A percentile compares a stretch with the other conserved stretches of the same genome.
phyloP scores from a whole-genome alignment of 1,284 basidiomycete genomes.

The Cryptococcus jaspeensis region DNA sequence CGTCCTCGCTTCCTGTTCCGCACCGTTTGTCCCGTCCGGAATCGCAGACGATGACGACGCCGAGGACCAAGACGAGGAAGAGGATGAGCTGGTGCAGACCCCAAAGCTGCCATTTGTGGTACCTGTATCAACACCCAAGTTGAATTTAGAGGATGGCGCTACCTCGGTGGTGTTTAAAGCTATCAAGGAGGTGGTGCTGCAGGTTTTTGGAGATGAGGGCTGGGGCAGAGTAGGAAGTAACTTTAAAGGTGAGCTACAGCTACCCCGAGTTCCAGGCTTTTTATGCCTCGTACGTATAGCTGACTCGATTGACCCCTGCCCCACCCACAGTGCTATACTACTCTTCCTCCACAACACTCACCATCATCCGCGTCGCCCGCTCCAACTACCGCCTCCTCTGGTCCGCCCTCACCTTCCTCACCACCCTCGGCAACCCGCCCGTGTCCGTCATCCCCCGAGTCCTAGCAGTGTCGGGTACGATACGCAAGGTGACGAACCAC shows the following conservation, averaged over 20 bases:
- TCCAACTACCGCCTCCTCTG: slow-evolving; percentile 40
- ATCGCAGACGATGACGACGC: slow-evolving; percentile 18
- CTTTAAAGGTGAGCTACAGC: slow-evolving; percentile 36
- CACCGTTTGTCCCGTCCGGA: not conserved
- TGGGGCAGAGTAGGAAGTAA: slow-evolving; percentile 45
- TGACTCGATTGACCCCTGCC: not conserved
- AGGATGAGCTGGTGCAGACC: slow-evolving; percentile 24
- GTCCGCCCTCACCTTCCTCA: slow-evolving; percentile 32
- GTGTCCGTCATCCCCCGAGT: slow-evolving; percentile 37
- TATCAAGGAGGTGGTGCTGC: slow-evolving; percentile 26
- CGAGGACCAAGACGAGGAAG: slow-evolving; percentile 23
- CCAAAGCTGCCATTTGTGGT: slow-evolving; percentile 37
- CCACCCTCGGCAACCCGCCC: slow-evolving; percentile 14
- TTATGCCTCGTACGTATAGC: no score
- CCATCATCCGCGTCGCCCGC: slow-evolving; percentile 44
- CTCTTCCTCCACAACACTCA: slow-evolving; percentile 44
- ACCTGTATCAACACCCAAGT: slow-evolving; percentile 12
- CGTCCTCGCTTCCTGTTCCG: slow-evolving; percentile 1
- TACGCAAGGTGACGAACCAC: slow-evolving; percentile 44
- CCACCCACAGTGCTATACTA: slow-evolving; percentile 40
- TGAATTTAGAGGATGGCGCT: slow-evolving; percentile 29
- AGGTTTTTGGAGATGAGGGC: slow-evolving; percentile 48
- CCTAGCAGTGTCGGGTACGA: slow-evolving; percentile 44
- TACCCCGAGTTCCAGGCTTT: not conserved
- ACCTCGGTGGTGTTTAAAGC: slow-evolving; percentile 30